These are phyloP conservation scores for Mortierella sp. DNA, from an alignment of 371 early-diverging fungal genomes.

Conservation along the genomic window DNA sequence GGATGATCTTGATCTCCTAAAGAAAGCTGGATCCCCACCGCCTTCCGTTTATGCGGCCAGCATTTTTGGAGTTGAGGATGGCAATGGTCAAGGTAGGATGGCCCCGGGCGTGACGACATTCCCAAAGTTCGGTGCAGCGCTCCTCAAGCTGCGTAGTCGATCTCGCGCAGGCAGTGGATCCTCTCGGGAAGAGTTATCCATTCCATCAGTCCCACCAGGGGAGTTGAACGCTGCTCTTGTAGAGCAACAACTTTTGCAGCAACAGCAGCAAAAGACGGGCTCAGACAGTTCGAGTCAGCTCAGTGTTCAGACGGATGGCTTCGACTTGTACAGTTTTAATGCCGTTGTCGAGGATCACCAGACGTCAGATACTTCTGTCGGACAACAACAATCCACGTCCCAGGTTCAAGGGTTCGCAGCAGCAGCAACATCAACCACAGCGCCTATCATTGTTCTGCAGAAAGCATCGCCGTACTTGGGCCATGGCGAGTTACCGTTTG, in stretches of 20 bases:
- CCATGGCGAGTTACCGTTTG: constrained; percentile 12
- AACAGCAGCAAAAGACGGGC: constrained; percentile 1
- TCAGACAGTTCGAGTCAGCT: constrained; percentile 10
- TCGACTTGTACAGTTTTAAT: constrained; percentile 5
- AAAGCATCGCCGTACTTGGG: constrained; percentile 22
- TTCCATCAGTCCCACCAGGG: constrained; percentile 6
- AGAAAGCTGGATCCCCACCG: constrained; percentile 15
- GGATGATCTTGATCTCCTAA: constrained; percentile 11
- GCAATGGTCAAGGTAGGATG: background rate
- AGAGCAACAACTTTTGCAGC: constrained; percentile 9
- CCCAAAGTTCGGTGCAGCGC: constrained; percentile 23
- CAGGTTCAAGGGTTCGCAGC: background rate
- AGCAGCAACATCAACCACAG: background rate
- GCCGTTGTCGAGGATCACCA: too few species aligned
- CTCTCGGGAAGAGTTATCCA: constrained; percentile 23
- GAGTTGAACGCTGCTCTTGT: constrained; percentile 12
- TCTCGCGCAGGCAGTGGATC: constrained; percentile 24
- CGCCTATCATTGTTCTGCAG: constrained; percentile 26
- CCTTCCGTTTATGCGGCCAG: constrained; percentile 38
- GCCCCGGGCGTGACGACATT: constrained; percentile 1
- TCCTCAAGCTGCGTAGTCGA: constrained; percentile 27
- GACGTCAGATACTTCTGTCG: too few species aligned
- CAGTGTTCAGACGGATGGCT: constrained; percentile 1
- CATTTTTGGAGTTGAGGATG: constrained; percentile 24
- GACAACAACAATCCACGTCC: too few species aligned